Evolutionary conservation across 1,284 basidiomycete genomes (phyloP).

Genomic region (Heterobasidion occidentale): DNA sequence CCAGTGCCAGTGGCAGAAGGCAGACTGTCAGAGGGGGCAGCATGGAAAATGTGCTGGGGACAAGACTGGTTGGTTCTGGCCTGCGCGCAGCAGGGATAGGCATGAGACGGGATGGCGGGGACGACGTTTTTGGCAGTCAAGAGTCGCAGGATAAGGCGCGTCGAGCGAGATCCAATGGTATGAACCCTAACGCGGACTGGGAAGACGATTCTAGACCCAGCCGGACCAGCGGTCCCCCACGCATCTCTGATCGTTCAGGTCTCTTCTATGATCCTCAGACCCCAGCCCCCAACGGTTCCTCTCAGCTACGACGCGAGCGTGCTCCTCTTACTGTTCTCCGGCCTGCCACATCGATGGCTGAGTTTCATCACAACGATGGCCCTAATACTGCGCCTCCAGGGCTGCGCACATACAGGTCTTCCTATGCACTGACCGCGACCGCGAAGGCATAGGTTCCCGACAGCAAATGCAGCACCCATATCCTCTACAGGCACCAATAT

Average conservation of each 20-base stretch:
- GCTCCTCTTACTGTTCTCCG: conserved; percentile 7
- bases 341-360: conserved; percentile 42
- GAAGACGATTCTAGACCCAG: conserved; percentile 6
- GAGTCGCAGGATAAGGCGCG: conserved; percentile 8
- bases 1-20: conserved; percentile 15
- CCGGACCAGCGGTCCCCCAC: conserved; percentile 3
- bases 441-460: conserved; percentile 11
- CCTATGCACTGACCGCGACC: conserved; percentile 18
- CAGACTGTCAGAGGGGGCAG: conserved; percentile 45
- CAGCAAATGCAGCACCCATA: conserved; percentile 2
- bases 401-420: conserved; percentile 25
- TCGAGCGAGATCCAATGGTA: conserved; percentile 16
- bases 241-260: conserved; percentile 1
- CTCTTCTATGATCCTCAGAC: conserved; percentile 8
- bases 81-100: conserved; percentile 62
- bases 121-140: conserved; percentile 30
- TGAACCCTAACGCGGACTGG: conserved; percentile 12
- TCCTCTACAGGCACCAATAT: conserved; percentile 5
- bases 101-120: conserved; percentile 25
- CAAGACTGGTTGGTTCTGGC: conserved; percentile 58
- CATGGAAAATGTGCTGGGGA: conserved; percentile 50
- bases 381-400: conserved; percentile 25
- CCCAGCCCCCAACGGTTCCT: conserved; percentile 7
- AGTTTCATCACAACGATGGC: conserved; percentile 14
- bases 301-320: conserved; percentile 3